phyloP scores from a whole-genome alignment of 2,329 filamentous ascomycete species.

The Venturia pyrina region DNA sequence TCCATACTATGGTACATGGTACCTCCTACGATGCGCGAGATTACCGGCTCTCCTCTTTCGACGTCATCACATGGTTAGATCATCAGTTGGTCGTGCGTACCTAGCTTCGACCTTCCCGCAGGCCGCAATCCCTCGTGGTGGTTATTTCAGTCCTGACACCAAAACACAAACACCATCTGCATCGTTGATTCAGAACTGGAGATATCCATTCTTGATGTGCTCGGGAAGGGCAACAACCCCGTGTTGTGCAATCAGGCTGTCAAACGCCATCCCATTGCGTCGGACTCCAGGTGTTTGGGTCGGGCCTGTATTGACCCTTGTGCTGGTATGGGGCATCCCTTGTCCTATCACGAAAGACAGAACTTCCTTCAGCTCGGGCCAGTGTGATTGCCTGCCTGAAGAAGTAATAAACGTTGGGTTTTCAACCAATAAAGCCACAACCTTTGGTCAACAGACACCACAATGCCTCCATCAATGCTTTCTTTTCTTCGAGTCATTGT shows the following conservation, averaged over 20 bases:
- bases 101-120: not conserved
- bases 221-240: not conserved
- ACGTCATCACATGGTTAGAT: not conserved
- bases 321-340: not conserved
- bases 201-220: too few species aligned
- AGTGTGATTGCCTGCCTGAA: not conserved
- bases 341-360: not conserved
- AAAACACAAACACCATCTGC: not conserved
- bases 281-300: not conserved
- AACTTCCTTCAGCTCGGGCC: not conserved
- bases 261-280: not conserved
- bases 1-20: too few species aligned
- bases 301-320: not conserved
- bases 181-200: not conserved
- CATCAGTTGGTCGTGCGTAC: not conserved
- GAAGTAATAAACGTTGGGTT: not conserved
- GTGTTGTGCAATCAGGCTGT: not conserved
- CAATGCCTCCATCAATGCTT: not conserved
- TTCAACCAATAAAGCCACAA: not conserved
- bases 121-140: not conserved
- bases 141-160: not conserved
- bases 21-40: too few species aligned
- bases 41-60: not conserved
- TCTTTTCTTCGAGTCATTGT: not conserved
- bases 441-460: not conserved